Percentiles rank a stretch among this genome's conserved stretches.
Evolutionary conservation across 228 moss, liverwort and hornwort species (phyloP).

Genomic region (Sphagnum magellanicum): DNA sequence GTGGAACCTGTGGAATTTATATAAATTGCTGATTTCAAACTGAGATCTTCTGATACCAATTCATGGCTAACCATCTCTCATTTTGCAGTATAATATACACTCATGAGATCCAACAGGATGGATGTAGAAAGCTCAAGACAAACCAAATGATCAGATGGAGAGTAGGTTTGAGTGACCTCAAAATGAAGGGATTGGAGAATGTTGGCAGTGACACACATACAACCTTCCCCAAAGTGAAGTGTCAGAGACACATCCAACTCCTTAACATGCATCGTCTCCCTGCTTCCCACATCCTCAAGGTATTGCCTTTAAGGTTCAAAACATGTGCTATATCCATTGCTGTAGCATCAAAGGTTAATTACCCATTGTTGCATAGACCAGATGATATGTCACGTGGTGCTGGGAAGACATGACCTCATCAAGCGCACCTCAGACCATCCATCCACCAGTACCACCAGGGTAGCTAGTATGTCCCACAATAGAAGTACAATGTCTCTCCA

Average conservation of each 20-base stretch:
- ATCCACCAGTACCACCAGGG: background rate
- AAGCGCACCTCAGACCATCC: background rate
- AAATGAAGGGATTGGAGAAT: conserved; percentile 60
- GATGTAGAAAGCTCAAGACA: background rate
- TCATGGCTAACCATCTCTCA: background rate
- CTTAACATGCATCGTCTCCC: conserved; percentile 69
- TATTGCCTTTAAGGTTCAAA: background rate
- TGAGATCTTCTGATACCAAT: background rate
- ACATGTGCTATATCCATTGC: background rate
- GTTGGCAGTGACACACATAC: conserved; percentile 50
- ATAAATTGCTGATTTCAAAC: background rate
- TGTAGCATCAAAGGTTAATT: too few relatives aligned
- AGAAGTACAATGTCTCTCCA: too few relatives aligned
- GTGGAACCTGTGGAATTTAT: conserved; percentile 15
- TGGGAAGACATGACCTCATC: background rate
- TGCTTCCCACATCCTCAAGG: conserved; percentile 10
- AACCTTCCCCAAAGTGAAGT: conserved; percentile 66
- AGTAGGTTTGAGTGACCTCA: conserved; percentile 38
- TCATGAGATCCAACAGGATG: too few relatives aligned
- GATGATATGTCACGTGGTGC: too few relatives aligned
- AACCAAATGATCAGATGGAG: background rate
- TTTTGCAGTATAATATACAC: background rate
- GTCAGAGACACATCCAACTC: conserved; percentile 59
- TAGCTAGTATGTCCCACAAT: too few relatives aligned
- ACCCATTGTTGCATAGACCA: too few relatives aligned